Percentiles rank a stretch among this genome's conserved stretches.
Evolutionary conservation across 768 basidiomycete genomes (phyloP).

Genomic region (Nidularia pulvinata): DNA sequence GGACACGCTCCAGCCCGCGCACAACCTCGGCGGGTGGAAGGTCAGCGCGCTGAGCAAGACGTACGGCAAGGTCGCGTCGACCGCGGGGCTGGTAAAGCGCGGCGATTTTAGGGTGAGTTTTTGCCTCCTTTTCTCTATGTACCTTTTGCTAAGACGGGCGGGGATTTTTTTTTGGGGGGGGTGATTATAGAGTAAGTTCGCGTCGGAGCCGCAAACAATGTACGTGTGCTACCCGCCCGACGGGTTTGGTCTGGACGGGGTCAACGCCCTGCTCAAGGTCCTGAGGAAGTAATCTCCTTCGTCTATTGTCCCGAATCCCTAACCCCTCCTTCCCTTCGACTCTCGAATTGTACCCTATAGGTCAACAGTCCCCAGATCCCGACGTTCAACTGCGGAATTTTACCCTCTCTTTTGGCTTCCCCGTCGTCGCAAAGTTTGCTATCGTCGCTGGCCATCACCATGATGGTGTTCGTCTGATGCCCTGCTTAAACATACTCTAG

Average conservation of each 20-base stretch:
- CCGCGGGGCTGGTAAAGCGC: constrained; percentile 35
- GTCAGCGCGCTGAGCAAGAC: constrained; percentile 40
- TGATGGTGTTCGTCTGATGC: background rate
- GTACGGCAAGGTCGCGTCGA: constrained; percentile 35
- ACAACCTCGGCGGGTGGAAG: constrained; percentile 47
- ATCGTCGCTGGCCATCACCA: background rate
- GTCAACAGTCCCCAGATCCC: background rate
- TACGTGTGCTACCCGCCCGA: constrained; percentile 52
- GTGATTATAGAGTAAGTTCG: constrained; percentile 38
- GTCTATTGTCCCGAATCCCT: background rate
- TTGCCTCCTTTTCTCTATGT: background rate
- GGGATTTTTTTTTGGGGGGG: constrained; percentile 1
- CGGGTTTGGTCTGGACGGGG: constrained; percentile 44
- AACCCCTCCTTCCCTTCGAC: background rate
- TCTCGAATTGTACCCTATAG: background rate
- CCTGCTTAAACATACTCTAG: background rate
- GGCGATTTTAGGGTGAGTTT: constrained; percentile 43
- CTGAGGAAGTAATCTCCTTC: constrained; percentile 25
- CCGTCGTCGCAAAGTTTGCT: background rate
- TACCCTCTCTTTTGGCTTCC: background rate
- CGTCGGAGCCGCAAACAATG: constrained; percentile 37
- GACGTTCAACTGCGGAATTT: too few species aligned
- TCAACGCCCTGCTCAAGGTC: constrained; percentile 38
- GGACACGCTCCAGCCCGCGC: constrained; percentile 29
- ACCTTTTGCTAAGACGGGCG: background rate